Percentiles rank a stretch among this genome's conserved stretches.
These are phyloP conservation scores for Davidsoniella virescens DNA, from an alignment of 2,329 filamentous ascomycete genomes.

Conservation along the genomic window DNA sequence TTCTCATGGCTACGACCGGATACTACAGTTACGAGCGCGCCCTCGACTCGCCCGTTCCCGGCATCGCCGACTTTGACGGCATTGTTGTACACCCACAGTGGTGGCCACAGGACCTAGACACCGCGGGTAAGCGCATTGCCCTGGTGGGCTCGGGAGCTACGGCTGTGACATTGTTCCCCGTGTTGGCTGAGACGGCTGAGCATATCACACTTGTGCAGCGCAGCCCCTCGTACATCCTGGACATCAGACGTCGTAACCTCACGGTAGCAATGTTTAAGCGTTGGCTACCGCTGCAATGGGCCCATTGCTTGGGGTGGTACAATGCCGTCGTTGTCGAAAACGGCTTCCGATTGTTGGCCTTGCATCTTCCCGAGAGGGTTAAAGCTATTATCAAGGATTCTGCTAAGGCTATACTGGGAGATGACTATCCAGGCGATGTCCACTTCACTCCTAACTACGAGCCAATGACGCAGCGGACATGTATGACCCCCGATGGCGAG, in stretches of 20 bases:
- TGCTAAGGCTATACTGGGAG: constrained; percentile 29
- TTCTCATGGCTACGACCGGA: constrained; percentile 43
- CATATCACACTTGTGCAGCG: constrained; percentile 69
- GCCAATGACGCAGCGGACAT: constrained; percentile 61
- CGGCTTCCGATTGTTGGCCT: constrained; percentile 34
- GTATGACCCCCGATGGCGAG: constrained; percentile 42
- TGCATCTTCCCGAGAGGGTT: constrained; percentile 3
- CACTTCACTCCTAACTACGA: constrained; percentile 51
- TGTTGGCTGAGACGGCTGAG: constrained; percentile 44
- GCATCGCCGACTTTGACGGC: constrained; percentile 50
- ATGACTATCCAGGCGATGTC: constrained; percentile 39
- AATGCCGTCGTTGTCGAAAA: constrained; percentile 31
- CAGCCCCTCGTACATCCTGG: constrained; percentile 53
- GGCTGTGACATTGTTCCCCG: constrained; percentile 59
- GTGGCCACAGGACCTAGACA: constrained; percentile 56
- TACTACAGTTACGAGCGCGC: constrained; percentile 61
- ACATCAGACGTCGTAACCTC: constrained; percentile 28
- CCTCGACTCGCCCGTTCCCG: constrained; percentile 44
- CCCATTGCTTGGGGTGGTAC: constrained; percentile 31
- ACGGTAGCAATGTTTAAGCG: constrained; percentile 24
- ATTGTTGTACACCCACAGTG: constrained; percentile 54
- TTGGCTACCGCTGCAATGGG: constrained; percentile 31
- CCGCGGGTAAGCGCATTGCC: constrained; percentile 49
- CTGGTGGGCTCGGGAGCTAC: constrained; percentile 69
- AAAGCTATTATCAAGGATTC: constrained; percentile 25